phyloP scores from a whole-genome alignment of 176 grass and related monocot genomes.

The Melocanna baccifera region DNA sequence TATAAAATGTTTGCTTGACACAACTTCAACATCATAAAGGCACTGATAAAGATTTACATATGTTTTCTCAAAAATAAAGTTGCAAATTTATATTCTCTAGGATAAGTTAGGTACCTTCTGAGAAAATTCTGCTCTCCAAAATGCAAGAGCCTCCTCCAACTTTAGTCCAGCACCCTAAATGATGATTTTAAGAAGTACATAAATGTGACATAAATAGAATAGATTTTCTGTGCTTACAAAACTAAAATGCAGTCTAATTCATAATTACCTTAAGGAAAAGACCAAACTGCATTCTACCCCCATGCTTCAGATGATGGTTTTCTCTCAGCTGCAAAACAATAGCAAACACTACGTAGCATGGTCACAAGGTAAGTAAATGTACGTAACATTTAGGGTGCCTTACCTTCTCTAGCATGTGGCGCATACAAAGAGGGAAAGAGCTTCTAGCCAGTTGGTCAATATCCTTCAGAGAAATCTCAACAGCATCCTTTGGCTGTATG shows the following conservation, averaged over 20 bases:
- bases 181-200: neutral
- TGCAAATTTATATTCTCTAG: conserved; percentile 7
- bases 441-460: conserved; percentile 74
- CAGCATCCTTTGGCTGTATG: conserved; percentile 65
- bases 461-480: conserved; percentile 87
- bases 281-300: conserved; percentile 93
- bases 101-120: conserved; percentile 64
- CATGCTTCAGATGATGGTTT: conserved; percentile 94
- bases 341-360: conserved; percentile 25
- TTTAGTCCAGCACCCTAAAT: conserved; percentile 84
- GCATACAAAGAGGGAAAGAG: conserved; percentile 98
- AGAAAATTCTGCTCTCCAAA: conserved; percentile 97
- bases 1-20: conserved; percentile 1
- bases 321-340: conserved; percentile 70
- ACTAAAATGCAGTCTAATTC: neutral
- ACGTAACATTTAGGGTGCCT: conserved; percentile 24
- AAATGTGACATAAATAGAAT: neutral
- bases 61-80: neutral
- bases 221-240: neutral
- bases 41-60: neutral
- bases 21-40: neutral
- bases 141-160: conserved; percentile 94
- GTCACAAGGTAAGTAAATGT: conserved; percentile 32
- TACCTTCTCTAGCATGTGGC: conserved; percentile 92
- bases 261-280: conserved; percentile 93